These are phyloP conservation scores for Shiraia sp. DNA, from an alignment of 2,329 filamentous ascomycete genomes.

Conservation along the genomic window DNA sequence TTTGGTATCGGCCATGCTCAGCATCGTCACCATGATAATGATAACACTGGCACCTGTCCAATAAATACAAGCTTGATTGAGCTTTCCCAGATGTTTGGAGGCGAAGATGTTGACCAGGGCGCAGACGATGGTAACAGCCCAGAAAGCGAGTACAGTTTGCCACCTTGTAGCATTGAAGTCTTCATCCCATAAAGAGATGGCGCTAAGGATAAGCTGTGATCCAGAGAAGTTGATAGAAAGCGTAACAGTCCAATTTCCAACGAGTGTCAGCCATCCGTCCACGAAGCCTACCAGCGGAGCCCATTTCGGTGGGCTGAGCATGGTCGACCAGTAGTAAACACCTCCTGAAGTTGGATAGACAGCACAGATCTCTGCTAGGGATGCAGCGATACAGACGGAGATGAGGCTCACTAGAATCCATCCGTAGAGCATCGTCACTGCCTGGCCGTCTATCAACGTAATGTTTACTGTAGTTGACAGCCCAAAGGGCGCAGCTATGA, in stretches of 20 bases:
- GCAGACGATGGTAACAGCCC: conserved; percentile 54
- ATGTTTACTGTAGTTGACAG: conserved; percentile 71
- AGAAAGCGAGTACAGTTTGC: conserved; percentile 55
- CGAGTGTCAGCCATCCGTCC: conserved; percentile 76
- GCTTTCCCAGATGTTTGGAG: conserved; percentile 59
- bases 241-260: conserved; percentile 81
- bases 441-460: conserved; percentile 67
- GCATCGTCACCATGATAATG: conserved; percentile 64
- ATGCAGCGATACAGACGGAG: conserved; percentile 69
- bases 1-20: conserved; percentile 70
- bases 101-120: conserved; percentile 53
- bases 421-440: conserved; percentile 72
- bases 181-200: conserved; percentile 50
- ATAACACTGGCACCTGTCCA: conserved; percentile 75
- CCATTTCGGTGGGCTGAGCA: conserved; percentile 66
- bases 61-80: conserved; percentile 71
- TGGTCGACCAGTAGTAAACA: conserved; percentile 79
- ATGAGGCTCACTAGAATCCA: conserved; percentile 71
- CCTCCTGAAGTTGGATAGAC: conserved; percentile 76
- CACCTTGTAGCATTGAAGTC: conserved; percentile 50
- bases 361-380: conserved; percentile 73
- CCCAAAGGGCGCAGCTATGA: conserved; percentile 75
- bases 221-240: conserved; percentile 79
- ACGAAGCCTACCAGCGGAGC: conserved; percentile 70
- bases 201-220: conserved; percentile 60